phyloP scores from a whole-genome alignment of 169 alveolate genomes.

The Plasmodium vivax region DNA sequence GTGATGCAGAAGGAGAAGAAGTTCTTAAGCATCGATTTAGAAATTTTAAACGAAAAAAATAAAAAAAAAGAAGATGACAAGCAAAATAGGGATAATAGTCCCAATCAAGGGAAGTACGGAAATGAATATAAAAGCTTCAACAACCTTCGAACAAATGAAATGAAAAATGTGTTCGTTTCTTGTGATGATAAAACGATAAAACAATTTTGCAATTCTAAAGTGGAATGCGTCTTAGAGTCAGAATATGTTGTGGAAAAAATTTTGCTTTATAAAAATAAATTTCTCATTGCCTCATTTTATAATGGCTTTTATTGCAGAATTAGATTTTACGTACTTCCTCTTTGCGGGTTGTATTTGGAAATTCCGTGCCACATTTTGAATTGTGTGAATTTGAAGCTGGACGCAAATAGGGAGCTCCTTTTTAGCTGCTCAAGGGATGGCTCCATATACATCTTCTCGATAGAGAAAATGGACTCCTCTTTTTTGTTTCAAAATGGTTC shows the following conservation, averaged over 20 bases:
- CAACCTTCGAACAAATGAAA: conserved; percentile 20
- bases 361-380: conserved; percentile 61
- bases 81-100: background rate
- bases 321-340: conserved; percentile 51
- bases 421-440: conserved; percentile 74
- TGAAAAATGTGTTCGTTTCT: conserved; percentile 48
- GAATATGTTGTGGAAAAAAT: conserved; percentile 49
- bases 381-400: conserved; percentile 69
- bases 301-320: conserved; percentile 69
- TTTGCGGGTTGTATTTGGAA: conserved; percentile 63
- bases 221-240: conserved; percentile 55
- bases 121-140: conserved; percentile 39
- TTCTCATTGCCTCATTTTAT: conserved; percentile 42
- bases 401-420: conserved; percentile 15
- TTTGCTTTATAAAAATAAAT: conserved; percentile 60
- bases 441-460: conserved; percentile 50
- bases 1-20: conserved; percentile 68
- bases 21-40: conserved; percentile 63
- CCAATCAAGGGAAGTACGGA: conserved; percentile 27
- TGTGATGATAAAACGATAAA: conserved; percentile 73
- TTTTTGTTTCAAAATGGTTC: background rate
- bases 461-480: conserved; percentile 22
- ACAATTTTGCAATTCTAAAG: conserved; percentile 51
- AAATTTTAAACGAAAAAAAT: conserved; percentile 8
- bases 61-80: background rate